Conservation (phyloP, 2,329 filamentous ascomycete species). For the Whalleya microplaca region DNA sequence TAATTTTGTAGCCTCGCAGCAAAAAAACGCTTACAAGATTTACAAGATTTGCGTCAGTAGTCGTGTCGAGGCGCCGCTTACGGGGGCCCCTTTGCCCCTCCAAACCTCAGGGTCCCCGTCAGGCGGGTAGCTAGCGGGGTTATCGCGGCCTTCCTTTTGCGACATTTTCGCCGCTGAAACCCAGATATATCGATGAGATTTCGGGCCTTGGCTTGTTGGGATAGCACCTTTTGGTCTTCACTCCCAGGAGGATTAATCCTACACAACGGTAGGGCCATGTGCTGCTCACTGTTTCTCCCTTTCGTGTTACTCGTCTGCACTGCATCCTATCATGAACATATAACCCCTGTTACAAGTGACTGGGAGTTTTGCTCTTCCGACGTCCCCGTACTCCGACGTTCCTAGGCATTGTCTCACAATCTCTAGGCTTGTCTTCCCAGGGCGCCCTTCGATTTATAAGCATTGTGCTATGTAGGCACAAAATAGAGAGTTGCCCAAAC, state of each 20-base stretch:
- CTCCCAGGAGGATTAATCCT: neutral
- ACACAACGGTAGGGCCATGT: neutral
- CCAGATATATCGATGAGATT: slow-evolving; percentile 1
- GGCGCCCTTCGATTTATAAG: slow-evolving; percentile 6
- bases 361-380: slow-evolving; percentile 18
- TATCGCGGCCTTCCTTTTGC: slow-evolving; percentile 6
- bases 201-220: slow-evolving; percentile 1
- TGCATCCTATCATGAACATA: slow-evolving; percentile 1
- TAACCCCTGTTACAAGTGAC: slow-evolving; percentile 10
- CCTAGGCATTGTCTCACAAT: slow-evolving; percentile 15
- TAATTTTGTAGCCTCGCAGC: slow-evolving; percentile 31
- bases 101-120: slow-evolving; percentile 1
- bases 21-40: neutral
- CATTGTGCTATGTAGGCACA: slow-evolving; percentile 4
- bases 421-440: slow-evolving; percentile 3
- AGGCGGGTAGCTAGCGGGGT: neutral
- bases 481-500: neutral
- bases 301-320: slow-evolving; percentile 1
- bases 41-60: no score
- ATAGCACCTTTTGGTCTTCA: neutral
- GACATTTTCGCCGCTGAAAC: slow-evolving; percentile 24
- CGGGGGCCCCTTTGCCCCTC: slow-evolving; percentile 2
- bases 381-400: slow-evolving; percentile 18
- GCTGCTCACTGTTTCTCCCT: no score
- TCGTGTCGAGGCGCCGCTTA: slow-evolving; percentile 2